Percentiles rank a stretch among this genome's conserved stretches.
Evolutionary conservation across 257 asterid genomes (phyloP).

Genomic region (Cordia subcordata): DNA sequence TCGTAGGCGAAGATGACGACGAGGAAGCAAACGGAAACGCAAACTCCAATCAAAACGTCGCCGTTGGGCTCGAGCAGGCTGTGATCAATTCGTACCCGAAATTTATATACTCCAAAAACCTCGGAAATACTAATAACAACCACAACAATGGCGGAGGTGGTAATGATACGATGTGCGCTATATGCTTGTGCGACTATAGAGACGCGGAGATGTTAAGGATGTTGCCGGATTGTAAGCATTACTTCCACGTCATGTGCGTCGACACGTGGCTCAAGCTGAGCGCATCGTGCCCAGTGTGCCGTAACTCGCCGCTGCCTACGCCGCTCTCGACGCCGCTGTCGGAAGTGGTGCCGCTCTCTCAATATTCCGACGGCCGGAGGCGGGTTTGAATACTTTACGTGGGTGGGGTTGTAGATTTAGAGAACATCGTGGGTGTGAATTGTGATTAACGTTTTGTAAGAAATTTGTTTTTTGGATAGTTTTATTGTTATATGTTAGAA

Average conservation of each 20-base stretch:
- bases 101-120: slow-evolving; percentile 21
- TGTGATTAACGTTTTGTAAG: too few relatives aligned
- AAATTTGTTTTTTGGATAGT: too few relatives aligned
- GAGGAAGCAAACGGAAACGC: slow-evolving; percentile 29
- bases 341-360: slow-evolving; percentile 53
- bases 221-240: slow-evolving; percentile 55
- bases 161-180: slow-evolving; percentile 40
- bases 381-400: slow-evolving; percentile 18
- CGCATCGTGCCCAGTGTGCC: slow-evolving; percentile 60
- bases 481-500: too few relatives aligned
- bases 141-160: slow-evolving; percentile 22
- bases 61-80: slow-evolving; percentile 35
- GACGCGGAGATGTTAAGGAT: slow-evolving; percentile 51
- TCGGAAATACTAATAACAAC: slow-evolving; percentile 14
- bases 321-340: slow-evolving; percentile 11
- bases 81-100: slow-evolving; percentile 37
- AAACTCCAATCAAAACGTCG: slow-evolving; percentile 31
- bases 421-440: too few relatives aligned
- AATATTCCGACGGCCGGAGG: slow-evolving; percentile 63
- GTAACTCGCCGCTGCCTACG: slow-evolving; percentile 33
- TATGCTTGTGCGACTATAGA: slow-evolving; percentile 53
- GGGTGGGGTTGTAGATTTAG: neutral
- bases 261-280: slow-evolving; percentile 56
- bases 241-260: slow-evolving; percentile 53
- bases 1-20: slow-evolving; percentile 68